Percentiles rank a stretch among this genome's conserved stretches.
Evolutionary conservation across 352 stramenopile genomes (phyloP).

Genomic region (Phytophthora cryptogea): DNA sequence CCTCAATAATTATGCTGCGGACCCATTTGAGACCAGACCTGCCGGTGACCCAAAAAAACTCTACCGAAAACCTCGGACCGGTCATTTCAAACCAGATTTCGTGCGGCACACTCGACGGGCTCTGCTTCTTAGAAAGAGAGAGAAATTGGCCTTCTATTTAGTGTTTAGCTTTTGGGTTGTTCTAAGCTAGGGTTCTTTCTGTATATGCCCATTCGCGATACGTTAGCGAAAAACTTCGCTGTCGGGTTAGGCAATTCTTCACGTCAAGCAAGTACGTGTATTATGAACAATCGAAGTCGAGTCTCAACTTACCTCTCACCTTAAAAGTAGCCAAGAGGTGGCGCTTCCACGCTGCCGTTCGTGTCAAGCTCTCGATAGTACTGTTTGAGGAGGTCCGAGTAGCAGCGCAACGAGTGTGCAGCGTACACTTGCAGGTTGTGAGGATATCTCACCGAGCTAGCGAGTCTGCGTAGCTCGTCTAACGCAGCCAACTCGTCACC

Average conservation of each 20-base stretch:
- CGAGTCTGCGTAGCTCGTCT: conserved; percentile 62
- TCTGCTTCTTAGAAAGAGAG: too few relatives aligned
- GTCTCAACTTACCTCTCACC: not conserved
- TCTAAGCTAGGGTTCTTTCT: too few relatives aligned
- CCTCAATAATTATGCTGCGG: too few relatives aligned
- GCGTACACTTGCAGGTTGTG: conserved; percentile 64
- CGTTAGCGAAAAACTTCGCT: too few relatives aligned
- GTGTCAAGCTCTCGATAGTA: conserved; percentile 66
- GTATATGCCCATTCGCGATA: too few relatives aligned
- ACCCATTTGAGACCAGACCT: too few relatives aligned
- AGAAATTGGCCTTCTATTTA: too few relatives aligned
- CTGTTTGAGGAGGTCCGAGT: conserved; percentile 66
- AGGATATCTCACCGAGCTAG: conserved; percentile 60
- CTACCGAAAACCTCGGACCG: too few relatives aligned
- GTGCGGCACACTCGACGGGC: too few relatives aligned
- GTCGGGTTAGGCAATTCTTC: not conserved
- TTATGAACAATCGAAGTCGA: not conserved
- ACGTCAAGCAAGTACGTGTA: not conserved
- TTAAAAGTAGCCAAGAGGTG: conserved; percentile 58
- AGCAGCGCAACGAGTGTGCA: conserved; percentile 55
- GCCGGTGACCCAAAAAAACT: too few relatives aligned
- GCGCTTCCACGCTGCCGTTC: conserved; percentile 47
- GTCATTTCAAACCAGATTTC: too few relatives aligned
- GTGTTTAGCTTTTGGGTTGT: too few relatives aligned
- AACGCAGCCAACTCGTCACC: conserved; percentile 64